Evolutionary conservation across 345 rosid species (phyloP).

Genomic region (Gossypium bickii): DNA sequence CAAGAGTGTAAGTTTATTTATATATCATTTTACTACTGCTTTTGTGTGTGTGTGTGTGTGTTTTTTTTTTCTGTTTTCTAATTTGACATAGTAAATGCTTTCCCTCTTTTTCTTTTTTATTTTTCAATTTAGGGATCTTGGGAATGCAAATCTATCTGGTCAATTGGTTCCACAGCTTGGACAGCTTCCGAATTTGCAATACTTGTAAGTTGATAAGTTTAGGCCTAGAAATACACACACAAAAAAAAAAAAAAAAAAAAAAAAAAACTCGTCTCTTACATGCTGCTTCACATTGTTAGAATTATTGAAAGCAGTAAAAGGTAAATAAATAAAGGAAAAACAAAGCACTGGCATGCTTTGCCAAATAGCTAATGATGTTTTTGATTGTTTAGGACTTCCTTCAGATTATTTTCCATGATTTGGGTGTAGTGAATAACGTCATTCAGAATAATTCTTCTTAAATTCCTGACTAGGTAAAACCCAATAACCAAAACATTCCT

Average conservation of each 20-base stretch:
- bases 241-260: neutral
- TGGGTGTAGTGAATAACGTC: neutral
- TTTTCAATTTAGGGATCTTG: constrained; percentile 31
- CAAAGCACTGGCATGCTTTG: neutral
- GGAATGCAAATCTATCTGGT: constrained; percentile 50
- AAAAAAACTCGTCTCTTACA: neutral
- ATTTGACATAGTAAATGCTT: constrained; percentile 1
- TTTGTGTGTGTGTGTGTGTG: neutral
- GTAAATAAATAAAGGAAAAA: neutral
- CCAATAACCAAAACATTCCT: neutral
- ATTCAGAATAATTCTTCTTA: neutral
- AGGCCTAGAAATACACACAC: neutral
- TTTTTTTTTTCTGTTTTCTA: neutral
- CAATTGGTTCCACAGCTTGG: constrained; percentile 41
- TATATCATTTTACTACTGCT: constrained; percentile 10
- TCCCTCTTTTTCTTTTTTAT: neutral
- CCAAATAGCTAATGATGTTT: neutral
- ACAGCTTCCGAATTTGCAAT: constrained; percentile 57
- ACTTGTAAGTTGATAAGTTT: constrained; percentile 53
- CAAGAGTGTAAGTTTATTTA: constrained; percentile 65
- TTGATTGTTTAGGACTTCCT: neutral
- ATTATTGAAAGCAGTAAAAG: neutral
- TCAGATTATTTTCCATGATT: neutral
- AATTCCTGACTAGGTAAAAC: neutral
- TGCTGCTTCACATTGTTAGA: neutral